A percentile compares a stretch with the other conserved stretches of the same genome.
phyloP scores from a whole-genome alignment of 495 filamentous ascomycete genomes.

The Penicillium desertorum region DNA sequence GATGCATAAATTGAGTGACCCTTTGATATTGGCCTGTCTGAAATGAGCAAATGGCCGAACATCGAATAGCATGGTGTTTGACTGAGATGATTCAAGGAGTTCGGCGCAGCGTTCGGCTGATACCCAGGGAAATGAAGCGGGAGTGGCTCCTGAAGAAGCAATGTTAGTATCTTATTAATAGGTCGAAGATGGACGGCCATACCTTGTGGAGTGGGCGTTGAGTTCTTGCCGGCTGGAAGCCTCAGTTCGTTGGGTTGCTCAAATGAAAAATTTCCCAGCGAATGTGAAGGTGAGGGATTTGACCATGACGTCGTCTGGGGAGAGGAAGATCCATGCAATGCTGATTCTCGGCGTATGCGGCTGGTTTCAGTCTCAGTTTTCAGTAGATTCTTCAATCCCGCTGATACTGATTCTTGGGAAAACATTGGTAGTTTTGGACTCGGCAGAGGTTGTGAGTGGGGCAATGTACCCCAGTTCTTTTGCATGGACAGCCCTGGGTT shows the following conservation, averaged over 20 bases:
- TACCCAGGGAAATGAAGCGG: constrained; percentile 48
- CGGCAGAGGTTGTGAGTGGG: constrained; percentile 63
- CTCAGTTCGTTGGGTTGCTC: neutral
- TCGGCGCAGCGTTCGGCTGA: constrained; percentile 63
- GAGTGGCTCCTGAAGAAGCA: neutral
- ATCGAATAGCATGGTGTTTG: constrained; percentile 76
- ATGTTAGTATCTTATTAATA: constrained; percentile 4
- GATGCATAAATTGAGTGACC: constrained; percentile 89
- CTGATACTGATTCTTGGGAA: constrained; percentile 74
- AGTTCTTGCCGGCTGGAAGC: neutral
- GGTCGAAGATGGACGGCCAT: neutral
- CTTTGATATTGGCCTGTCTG: constrained; percentile 66
- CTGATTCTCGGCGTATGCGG: constrained; percentile 25
- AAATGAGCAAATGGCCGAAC: constrained; percentile 85
- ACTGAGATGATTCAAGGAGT: constrained; percentile 56
- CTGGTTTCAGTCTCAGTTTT: constrained; percentile 28
- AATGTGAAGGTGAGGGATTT: neutral
- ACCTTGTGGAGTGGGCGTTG: constrained; percentile 14
- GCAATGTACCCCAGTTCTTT: constrained; percentile 70
- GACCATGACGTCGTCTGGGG: constrained; percentile 13
- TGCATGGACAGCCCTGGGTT: constrained; percentile 53
- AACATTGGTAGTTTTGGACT: constrained; percentile 68
- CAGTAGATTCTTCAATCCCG: constrained; percentile 63
- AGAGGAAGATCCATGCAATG: constrained; percentile 21
- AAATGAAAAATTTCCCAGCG: constrained; percentile 7